Evolutionary conservation across 1,284 basidiomycete species (phyloP).

Genomic region (Irpex sp.): DNA sequence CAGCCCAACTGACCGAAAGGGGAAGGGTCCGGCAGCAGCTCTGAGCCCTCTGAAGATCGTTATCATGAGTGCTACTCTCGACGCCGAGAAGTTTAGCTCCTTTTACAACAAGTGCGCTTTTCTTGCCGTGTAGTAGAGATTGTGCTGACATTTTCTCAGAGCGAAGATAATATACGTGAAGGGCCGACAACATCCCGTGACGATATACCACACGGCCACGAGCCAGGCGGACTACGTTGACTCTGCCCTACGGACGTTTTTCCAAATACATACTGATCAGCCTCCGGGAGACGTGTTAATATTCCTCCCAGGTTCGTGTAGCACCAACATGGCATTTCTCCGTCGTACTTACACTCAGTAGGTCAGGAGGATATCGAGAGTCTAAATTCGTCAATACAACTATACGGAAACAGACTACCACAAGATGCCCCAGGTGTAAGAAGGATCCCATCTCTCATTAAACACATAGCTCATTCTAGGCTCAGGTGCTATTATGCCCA

Average conservation of each 20-base stretch:
- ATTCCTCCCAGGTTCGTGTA: constrained; percentile 74
- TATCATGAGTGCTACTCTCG: constrained; percentile 96
- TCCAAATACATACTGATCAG: constrained; percentile 82
- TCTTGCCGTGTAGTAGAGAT: background rate
- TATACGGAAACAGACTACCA: constrained; percentile 63
- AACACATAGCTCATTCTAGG: background rate
- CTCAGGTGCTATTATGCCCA: constrained; percentile 43
- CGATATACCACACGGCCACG: constrained; percentile 66
- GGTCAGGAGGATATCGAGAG: constrained; percentile 97
- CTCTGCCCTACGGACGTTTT: constrained; percentile 83
- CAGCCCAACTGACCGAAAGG: constrained; percentile 33
- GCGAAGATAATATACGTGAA: constrained; percentile 87
- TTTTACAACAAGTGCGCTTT: constrained; percentile 77
- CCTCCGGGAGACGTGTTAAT: constrained; percentile 87
- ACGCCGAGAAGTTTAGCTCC: constrained; percentile 87
- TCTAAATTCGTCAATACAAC: constrained; percentile 66
- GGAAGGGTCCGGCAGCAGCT: constrained; percentile 27
- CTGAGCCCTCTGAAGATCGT: constrained; percentile 78
- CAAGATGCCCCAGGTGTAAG: constrained; percentile 46
- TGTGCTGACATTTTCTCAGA: constrained; percentile 34
- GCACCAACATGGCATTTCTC: background rate
- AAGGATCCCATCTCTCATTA: constrained; percentile 1
- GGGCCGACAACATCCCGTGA: constrained; percentile 91
- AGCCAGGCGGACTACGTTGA: constrained; percentile 86
- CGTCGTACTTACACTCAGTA: constrained; percentile 17